These are phyloP conservation scores for Boletus subcaerulescens DNA, from an alignment of 768 basidiomycete genomes.

Conservation along the genomic window DNA sequence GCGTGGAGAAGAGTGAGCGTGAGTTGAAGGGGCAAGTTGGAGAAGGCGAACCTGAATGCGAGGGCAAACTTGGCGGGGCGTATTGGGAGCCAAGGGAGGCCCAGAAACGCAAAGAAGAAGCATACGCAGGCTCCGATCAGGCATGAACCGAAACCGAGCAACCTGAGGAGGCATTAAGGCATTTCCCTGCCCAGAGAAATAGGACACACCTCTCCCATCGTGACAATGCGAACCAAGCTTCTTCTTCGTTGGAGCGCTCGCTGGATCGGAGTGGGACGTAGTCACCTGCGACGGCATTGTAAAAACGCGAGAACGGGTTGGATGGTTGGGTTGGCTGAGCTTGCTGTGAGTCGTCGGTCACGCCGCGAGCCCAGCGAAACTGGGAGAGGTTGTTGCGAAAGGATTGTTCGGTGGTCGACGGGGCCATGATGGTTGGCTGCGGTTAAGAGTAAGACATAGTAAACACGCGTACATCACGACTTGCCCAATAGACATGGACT, in stretches of 20 bases:
- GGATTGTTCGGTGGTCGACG: slow-evolving; percentile 49
- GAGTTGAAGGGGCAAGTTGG: not conserved
- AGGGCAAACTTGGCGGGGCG: slow-evolving; percentile 91
- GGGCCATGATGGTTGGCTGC: slow-evolving; percentile 2
- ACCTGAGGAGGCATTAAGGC: slow-evolving; percentile 38
- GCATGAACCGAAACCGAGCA: slow-evolving; percentile 89
- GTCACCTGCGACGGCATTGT: slow-evolving; percentile 78
- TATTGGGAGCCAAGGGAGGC: slow-evolving; percentile 60
- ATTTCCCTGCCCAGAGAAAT: not conserved
- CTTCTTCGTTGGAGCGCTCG: slow-evolving; percentile 89
- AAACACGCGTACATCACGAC: not conserved
- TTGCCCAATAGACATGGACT: slow-evolving; percentile 1
- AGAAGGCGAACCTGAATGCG: slow-evolving; percentile 61
- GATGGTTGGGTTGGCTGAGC: slow-evolving; percentile 34
- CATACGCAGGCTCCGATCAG: slow-evolving; percentile 89
- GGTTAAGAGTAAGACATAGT: too few relatives aligned
- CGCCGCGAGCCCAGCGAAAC: slow-evolving; percentile 81
- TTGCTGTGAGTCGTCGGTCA: slow-evolving; percentile 65
- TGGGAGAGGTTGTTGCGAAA: slow-evolving; percentile 77
- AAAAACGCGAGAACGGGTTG: slow-evolving; percentile 85
- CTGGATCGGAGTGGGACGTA: slow-evolving; percentile 85
- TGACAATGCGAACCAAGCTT: slow-evolving; percentile 89
- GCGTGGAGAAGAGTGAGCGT: not conserved
- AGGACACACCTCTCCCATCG: slow-evolving; percentile 81
- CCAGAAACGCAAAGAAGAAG: slow-evolving; percentile 88